phyloP scores from a whole-genome alignment of 1,139 yeast species.

The Sugiyamaella grinbergsii region DNA sequence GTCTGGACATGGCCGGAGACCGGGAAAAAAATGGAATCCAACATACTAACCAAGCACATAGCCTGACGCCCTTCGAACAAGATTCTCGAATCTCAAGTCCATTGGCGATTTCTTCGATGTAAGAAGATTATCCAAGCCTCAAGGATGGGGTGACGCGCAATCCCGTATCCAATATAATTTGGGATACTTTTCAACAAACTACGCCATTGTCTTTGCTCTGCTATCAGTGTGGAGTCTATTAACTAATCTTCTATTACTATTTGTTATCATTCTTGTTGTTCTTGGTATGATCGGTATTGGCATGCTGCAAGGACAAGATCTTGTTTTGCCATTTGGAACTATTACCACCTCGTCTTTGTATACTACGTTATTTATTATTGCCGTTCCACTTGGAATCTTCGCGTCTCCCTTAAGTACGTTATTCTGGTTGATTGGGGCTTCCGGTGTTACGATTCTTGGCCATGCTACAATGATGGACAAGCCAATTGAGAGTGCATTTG shows the following conservation, averaged over 20 bases:
- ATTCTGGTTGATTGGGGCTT: conserved; percentile 96
- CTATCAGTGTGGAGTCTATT: conserved; percentile 71
- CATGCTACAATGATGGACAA: conserved; percentile 96
- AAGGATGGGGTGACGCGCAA: conserved; percentile 85
- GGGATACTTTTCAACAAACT: conserved; percentile 86
- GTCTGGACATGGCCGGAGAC: too few relatives aligned
- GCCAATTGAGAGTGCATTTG: conserved; percentile 96
- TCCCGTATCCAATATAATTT: conserved; percentile 83
- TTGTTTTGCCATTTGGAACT: conserved; percentile 52
- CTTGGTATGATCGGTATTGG: conserved; percentile 80
- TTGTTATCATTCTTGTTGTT: conserved; percentile 60
- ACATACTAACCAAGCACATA: not conserved
- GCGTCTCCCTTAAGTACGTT: conserved; percentile 93
- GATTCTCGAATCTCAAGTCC: conserved; percentile 75
- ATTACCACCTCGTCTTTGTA: conserved; percentile 79
- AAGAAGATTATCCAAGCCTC: conserved; percentile 87
- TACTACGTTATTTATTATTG: conserved; percentile 68
- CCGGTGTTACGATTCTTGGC: conserved; percentile 80
- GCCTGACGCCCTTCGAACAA: conserved; percentile 37
- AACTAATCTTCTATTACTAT: conserved; percentile 79
- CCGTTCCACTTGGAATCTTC: conserved; percentile 85
- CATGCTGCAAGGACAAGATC: conserved; percentile 77
- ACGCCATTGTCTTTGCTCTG: conserved; percentile 70
- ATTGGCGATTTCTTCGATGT: conserved; percentile 93
- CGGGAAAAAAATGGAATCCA: not conserved